Conservation (phyloP, 805 yeast species). For the Myxozyma sirexii region DNA sequence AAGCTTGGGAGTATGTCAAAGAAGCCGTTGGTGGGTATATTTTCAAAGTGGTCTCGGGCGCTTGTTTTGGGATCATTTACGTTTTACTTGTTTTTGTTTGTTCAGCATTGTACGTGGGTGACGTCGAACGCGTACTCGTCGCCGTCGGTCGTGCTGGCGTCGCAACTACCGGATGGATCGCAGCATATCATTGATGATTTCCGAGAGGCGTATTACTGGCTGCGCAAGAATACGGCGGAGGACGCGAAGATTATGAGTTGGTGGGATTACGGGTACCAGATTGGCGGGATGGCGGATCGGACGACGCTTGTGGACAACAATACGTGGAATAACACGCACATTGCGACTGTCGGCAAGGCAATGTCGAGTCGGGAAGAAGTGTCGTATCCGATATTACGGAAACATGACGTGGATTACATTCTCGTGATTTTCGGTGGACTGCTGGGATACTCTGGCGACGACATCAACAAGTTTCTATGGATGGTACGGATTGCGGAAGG, state of each 20-base stretch:
- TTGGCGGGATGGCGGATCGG: constrained; percentile 99
- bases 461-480: constrained; percentile 95
- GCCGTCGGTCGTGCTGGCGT: constrained; percentile 93
- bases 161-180: constrained; percentile 81
- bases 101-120: constrained; percentile 95
- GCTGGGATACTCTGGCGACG: constrained; percentile 93
- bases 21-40: constrained; percentile 30
- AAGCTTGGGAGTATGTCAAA: constrained; percentile 8
- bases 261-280: constrained; percentile 99
- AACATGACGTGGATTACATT: constrained; percentile 94
- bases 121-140: constrained; percentile 94
- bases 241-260: constrained; percentile 96
- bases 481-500: constrained; percentile 99
- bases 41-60: constrained; percentile 53
- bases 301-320: constrained; percentile 97
- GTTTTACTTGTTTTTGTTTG: constrained; percentile 77
- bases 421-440: constrained; percentile 92
- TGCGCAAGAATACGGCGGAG: constrained; percentile 95
- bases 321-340: constrained; percentile 99
- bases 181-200: constrained; percentile 88
- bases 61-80: constrained; percentile 68
- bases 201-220: constrained; percentile 98
- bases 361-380: constrained; percentile 88
- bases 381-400: constrained; percentile 82
- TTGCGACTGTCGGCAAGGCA: constrained; percentile 98